These are phyloP conservation scores for Alternaria angustiovoidea DNA, from an alignment of 2,329 filamentous ascomycete genomes.

Conservation along the genomic window DNA sequence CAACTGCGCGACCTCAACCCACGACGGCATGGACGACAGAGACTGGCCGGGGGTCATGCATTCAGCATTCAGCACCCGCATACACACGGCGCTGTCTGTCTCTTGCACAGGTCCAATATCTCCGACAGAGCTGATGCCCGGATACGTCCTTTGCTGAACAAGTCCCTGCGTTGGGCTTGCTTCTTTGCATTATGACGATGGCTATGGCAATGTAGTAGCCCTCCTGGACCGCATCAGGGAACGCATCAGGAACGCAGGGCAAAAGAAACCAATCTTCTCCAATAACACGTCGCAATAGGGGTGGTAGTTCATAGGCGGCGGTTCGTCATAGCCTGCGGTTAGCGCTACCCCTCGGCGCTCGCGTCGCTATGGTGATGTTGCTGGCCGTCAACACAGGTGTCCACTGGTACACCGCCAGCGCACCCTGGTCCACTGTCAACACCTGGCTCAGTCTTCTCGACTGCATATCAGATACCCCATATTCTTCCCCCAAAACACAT, in stretches of 20 bases:
- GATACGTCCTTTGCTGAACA: neutral
- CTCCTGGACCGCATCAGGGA: neutral
- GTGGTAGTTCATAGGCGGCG: neutral
- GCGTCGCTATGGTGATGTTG: conserved; percentile 36
- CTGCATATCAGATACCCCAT: conserved; percentile 25
- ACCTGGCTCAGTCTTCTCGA: conserved; percentile 32
- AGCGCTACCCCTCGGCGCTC: conserved; percentile 26
- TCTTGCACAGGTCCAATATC: neutral
- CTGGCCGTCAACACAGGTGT: conserved; percentile 30
- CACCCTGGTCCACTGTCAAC: conserved; percentile 35
- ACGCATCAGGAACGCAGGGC: neutral
- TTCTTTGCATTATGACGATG: conserved; percentile 2
- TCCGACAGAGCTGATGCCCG: neutral
- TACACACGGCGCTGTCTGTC: neutral
- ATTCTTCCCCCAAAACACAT: conserved; percentile 28
- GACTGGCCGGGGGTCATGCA: neutral
- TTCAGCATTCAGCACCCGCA: neutral
- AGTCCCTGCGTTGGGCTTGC: conserved; percentile 2
- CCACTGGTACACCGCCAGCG: conserved; percentile 20
- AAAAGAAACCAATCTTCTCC: neutral
- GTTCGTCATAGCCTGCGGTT: conserved; percentile 16
- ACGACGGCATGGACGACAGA: neutral
- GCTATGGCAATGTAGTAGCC: neutral
- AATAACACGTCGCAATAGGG: neutral
- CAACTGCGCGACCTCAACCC: neutral